Conservation (phyloP, 1,284 basidiomycete species). For the Malassezia equina region DNA sequence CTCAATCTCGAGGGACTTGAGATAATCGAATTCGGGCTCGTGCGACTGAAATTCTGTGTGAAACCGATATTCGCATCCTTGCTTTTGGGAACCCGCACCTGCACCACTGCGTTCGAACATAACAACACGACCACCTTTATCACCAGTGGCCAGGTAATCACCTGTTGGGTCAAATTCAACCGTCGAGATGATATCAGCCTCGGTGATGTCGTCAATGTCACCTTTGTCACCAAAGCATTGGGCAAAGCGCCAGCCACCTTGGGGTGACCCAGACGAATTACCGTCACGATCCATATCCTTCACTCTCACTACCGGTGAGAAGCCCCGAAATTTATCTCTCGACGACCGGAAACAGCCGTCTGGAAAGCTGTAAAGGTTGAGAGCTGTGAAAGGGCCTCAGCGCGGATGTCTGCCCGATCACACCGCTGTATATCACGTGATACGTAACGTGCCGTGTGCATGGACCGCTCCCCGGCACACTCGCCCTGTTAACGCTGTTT, state of each 20-base stretch:
- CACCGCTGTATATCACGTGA: slow-evolving; percentile 3
- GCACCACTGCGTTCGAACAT: slow-evolving; percentile 85
- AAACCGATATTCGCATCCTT: slow-evolving; percentile 99
- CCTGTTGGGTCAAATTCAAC: slow-evolving; percentile 99
- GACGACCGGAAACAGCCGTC: background rate
- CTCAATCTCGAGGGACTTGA: slow-evolving; percentile 98
- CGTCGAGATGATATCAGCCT: slow-evolving; percentile 66
- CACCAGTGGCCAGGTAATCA: slow-evolving; percentile 96
- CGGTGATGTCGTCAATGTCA: slow-evolving; percentile 96
- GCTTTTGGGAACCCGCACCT: slow-evolving; percentile 61
- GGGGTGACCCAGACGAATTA: slow-evolving; percentile 19
- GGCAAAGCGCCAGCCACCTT: slow-evolving; percentile 77
- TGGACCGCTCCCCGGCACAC: background rate
- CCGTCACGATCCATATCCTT: slow-evolving; percentile 29
- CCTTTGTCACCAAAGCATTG: slow-evolving; percentile 79
- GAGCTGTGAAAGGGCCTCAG: background rate
- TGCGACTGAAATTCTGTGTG: slow-evolving; percentile 99
- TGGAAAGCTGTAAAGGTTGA: background rate
- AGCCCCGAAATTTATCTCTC: background rate
- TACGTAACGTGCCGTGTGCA: background rate
- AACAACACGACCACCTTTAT: slow-evolving; percentile 95
- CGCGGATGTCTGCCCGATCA: slow-evolving; percentile 2
- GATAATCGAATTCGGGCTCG: slow-evolving; percentile 99
- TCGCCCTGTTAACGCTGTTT: background rate
- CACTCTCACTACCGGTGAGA: background rate